Evolutionary conservation across 352 stramenopile genomes (phyloP).

Genomic region (Globisporangium acanthophoron): DNA sequence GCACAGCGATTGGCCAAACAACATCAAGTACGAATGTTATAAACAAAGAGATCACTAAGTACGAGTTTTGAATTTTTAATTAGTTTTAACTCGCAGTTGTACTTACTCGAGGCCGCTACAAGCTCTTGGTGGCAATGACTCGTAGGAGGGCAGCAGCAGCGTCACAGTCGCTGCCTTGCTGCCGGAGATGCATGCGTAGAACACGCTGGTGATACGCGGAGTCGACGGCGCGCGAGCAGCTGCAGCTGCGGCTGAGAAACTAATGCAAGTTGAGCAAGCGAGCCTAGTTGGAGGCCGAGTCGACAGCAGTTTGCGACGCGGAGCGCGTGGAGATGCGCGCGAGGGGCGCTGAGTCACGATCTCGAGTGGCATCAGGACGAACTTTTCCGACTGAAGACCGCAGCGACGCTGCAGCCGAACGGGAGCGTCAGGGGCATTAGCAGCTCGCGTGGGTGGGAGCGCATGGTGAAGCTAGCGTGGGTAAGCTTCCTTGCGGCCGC

Average conservation of each 20-base stretch:
- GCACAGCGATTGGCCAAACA: too few relatives aligned
- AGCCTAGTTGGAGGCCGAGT: slow-evolving; percentile 9
- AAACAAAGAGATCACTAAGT: too few relatives aligned
- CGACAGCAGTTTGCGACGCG: slow-evolving; percentile 4
- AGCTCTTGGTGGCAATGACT: too few relatives aligned
- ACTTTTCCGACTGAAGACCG: slow-evolving; percentile 34
- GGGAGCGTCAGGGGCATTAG: not conserved
- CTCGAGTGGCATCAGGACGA: slow-evolving; percentile 60
- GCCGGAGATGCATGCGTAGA: too few relatives aligned
- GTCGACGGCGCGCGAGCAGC: slow-evolving; percentile 25
- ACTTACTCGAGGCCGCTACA: too few relatives aligned
- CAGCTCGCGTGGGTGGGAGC: not conserved
- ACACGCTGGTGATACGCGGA: slow-evolving; percentile 18
- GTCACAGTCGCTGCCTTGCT: too few relatives aligned
- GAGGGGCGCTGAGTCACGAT: slow-evolving; percentile 42
- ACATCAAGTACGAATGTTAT: too few relatives aligned
- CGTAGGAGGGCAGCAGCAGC: too few relatives aligned
- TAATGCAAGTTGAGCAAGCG: slow-evolving; percentile 5
- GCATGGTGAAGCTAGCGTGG: too few relatives aligned
- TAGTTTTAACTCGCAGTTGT: too few relatives aligned
- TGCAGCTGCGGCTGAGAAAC: slow-evolving; percentile 24
- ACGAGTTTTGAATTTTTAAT: too few relatives aligned
- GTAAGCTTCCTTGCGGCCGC: too few relatives aligned
- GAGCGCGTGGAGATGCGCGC: slow-evolving; percentile 41
- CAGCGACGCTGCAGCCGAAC: not conserved